Base-by-base conservation (phyloP, 257 asterid species). In the Lycium barbarum region DNA sequence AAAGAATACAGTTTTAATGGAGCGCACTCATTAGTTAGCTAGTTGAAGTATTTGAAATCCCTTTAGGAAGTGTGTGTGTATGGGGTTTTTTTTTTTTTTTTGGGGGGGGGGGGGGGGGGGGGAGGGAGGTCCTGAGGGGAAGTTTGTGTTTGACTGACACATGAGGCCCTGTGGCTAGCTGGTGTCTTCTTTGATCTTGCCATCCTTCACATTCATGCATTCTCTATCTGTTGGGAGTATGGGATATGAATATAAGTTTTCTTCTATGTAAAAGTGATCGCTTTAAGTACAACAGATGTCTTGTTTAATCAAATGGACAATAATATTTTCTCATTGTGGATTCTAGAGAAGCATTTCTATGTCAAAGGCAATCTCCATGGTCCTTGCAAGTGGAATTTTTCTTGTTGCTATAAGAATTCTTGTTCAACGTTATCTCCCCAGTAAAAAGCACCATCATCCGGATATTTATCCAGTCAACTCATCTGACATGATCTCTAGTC, bases 311-410 rank as follows among this genome's bases (percentile, higher is more conserved):
- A 51, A 76, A 74, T 49, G 22, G 63, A 74, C 35, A 10, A 74
- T 72, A 74, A 22, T 13, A 11, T 76, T 82, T 72, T n/a, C 84
- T 79, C 36, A 80, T 85, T 86, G 15, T 85, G 87, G 65, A 72
- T 87, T 87, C 81, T 94, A 96, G 99, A 89, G 87, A 49, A 80
- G 93, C 67, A 88, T 84, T 88, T 89, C 95, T 84, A 84, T 92
- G 85, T 84, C 91, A 84, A 91, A 91, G 88, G 84, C 82, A 84
- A 67, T 94, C 72, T 89, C 94, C 49, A 73, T 80, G 86, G 85
- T 86, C 86, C 57, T 94, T 83, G 93, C 88, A 70, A 90, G 96
- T 87, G 98, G 96, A 82, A 80, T 93, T 57, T 89, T 96, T 84
- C 85, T 96, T 71, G 91, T 93, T 73, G 65, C 94, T 63, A 71